phyloP scores from a whole-genome alignment of 2,329 filamentous ascomycete genomes.

The Tolypocladium nubicola region DNA sequence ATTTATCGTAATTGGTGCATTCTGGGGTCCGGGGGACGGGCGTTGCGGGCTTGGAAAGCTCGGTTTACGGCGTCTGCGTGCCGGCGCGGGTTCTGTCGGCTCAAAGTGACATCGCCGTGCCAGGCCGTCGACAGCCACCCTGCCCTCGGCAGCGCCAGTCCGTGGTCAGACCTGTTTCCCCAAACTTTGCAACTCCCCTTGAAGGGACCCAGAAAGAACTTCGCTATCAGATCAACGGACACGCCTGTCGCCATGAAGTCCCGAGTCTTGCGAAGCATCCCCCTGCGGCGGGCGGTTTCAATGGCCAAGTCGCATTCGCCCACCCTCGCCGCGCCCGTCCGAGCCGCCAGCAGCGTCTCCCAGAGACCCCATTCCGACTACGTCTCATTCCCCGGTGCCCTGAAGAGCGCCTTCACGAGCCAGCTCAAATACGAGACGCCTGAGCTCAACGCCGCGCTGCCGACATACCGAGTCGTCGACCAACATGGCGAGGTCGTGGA shows the following conservation, averaged over 20 bases:
- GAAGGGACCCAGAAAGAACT: neutral
- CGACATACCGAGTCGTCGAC: constrained; percentile 86
- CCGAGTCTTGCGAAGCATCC: constrained; percentile 18
- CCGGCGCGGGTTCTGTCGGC: constrained; percentile 20
- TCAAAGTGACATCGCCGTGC: constrained; percentile 11
- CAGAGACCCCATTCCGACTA: constrained; percentile 44
- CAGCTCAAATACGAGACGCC: constrained; percentile 69
- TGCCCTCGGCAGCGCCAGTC: neutral
- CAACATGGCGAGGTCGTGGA: constrained; percentile 81
- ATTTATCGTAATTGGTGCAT: neutral
- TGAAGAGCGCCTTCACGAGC: constrained; percentile 87
- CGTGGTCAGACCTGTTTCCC: neutral
- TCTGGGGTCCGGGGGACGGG: neutral
- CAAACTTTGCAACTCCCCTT: neutral
- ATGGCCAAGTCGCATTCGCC: constrained; percentile 11
- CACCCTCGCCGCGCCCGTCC: constrained; percentile 13
- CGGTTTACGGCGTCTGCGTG: neutral
- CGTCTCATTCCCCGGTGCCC: constrained; percentile 80
- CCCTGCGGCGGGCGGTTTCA: constrained; percentile 13
- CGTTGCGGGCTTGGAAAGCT: neutral
- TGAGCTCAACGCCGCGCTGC: constrained; percentile 61
- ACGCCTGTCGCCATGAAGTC: constrained; percentile 20
- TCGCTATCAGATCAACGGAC: neutral
- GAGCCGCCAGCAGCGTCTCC: constrained; percentile 38
- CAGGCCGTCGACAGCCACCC: constrained; percentile 5